Conservation (phyloP, 371 early-diverging fungal genomes). For the Cokeromyces recurvatus region DNA sequence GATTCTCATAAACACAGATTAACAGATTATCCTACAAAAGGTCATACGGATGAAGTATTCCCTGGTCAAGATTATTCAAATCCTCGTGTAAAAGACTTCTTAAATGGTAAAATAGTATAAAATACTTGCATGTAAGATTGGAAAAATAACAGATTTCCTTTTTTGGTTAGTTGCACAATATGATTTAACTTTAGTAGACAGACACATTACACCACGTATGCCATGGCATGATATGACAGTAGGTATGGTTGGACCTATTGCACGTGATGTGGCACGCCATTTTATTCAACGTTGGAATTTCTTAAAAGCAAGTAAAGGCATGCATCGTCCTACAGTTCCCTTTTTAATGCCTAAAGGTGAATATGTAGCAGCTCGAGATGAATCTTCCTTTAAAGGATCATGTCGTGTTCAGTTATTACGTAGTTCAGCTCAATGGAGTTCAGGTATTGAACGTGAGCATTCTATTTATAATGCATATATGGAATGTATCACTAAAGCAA, state of each 20-base stretch:
- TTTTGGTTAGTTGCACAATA: conserved; percentile 51
- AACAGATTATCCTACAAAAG: conserved; percentile 60
- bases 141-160: no score
- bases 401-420: conserved; percentile 70
- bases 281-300: conserved; percentile 95
- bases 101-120: conserved; percentile 52
- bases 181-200: conserved; percentile 47
- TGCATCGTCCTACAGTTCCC: conserved; percentile 58
- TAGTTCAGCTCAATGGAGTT: conserved; percentile 67
- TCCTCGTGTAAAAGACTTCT: conserved; percentile 87
- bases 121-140: no score
- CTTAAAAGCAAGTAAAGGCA: conserved; percentile 67
- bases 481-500: conserved; percentile 68
- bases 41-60: conserved; percentile 47
- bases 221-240: conserved; percentile 93
- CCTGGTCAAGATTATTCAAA: conserved; percentile 91
- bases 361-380: conserved; percentile 67
- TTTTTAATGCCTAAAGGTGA: conserved; percentile 81
- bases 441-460: conserved; percentile 59
- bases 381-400: conserved; percentile 56
- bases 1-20: conserved; percentile 78
- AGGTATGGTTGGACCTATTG: conserved; percentile 71
- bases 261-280: conserved; percentile 82
- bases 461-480: conserved; percentile 86
- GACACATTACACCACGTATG: conserved; percentile 72